Percentiles rank a stretch among this genome's conserved stretches.
Evolutionary conservation across 2,329 filamentous ascomycete genomes (phyloP).

Genomic region (Ascomycota sp.): DNA sequence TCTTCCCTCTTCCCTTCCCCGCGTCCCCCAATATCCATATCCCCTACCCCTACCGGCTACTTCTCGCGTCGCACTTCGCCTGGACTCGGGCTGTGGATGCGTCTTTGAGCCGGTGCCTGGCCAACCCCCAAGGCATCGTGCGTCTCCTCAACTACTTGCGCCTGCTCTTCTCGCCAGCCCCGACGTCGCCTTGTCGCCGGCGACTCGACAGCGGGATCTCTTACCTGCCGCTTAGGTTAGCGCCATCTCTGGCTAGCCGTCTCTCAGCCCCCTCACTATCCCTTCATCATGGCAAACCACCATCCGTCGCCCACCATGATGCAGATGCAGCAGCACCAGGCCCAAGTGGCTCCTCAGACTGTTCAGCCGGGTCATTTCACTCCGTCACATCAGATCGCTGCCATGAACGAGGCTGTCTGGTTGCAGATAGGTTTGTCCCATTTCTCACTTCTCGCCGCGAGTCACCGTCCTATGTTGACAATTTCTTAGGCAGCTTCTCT

Average conservation of each 20-base stretch:
- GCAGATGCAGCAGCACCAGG: conserved; percentile 40
- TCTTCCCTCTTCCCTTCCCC: not conserved
- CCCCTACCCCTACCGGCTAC: no score
- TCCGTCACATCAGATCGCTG: conserved; percentile 53
- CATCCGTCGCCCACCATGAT: conserved; percentile 69
- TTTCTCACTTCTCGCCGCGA: not conserved
- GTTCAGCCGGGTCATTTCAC: conserved; percentile 37
- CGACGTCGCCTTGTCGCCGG: not conserved
- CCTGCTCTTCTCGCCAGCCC: not conserved
- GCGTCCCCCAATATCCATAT: no score
- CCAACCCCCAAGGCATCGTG: no score
- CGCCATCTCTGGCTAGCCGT: not conserved
- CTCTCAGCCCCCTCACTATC: conserved; percentile 1
- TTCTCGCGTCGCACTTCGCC: not conserved
- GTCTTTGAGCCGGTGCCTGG: not conserved
- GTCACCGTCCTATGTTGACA: not conserved
- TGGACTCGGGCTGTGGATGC: not conserved
- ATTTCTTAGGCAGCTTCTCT: conserved; percentile 51
- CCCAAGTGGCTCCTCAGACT: conserved; percentile 34
- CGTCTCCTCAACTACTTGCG: not conserved
- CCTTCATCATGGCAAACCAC: conserved; percentile 46
- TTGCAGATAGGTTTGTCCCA: conserved; percentile 55
- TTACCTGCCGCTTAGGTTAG: no score
- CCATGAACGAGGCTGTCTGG: conserved; percentile 78
- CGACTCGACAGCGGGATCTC: conserved; percentile 3